phyloP scores from a whole-genome alignment of 305 asterid genomes.

The Striga hermonthica region DNA sequence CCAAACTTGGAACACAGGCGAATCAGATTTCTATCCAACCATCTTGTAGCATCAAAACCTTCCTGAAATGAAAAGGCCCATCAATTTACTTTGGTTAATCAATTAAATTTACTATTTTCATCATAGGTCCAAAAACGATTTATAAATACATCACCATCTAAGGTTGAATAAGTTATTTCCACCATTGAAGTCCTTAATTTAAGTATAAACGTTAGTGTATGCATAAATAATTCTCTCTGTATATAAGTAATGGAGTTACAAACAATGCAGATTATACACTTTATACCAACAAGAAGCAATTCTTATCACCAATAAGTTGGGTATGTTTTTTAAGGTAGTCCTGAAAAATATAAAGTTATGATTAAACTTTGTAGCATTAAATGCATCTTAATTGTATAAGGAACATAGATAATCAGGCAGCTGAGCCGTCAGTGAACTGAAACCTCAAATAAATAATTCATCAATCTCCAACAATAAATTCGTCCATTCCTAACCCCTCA shows the following conservation, averaged over 20 bases:
- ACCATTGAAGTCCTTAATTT: conserved; percentile 8
- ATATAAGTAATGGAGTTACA: background rate
- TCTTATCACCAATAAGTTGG: conserved; percentile 3
- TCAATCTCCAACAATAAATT: background rate
- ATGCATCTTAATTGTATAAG: background rate
- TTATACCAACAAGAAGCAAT: background rate
- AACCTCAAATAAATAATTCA: background rate
- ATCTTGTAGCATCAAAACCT: conserved; percentile 89
- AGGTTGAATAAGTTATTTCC: background rate
- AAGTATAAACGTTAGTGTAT: background rate
- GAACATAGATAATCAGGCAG: background rate
- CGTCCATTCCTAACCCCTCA: background rate
- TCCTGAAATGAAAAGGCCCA: conserved; percentile 54
- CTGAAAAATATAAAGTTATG: background rate
- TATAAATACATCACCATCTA: background rate
- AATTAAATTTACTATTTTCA: background rate
- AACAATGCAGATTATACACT: background rate
- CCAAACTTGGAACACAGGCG: conserved; percentile 96
- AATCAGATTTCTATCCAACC: conserved; percentile 92
- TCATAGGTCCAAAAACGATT: background rate
- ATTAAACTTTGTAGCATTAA: background rate
- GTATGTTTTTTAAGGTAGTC: conserved; percentile 3
- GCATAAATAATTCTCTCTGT: background rate
- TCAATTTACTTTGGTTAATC: background rate
- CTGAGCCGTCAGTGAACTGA: background rate